Percentiles rank a stretch among this genome's conserved stretches.
Evolutionary conservation across 2,329 filamentous ascomycete genomes (phyloP).

Genomic region (Nemania serpens): DNA sequence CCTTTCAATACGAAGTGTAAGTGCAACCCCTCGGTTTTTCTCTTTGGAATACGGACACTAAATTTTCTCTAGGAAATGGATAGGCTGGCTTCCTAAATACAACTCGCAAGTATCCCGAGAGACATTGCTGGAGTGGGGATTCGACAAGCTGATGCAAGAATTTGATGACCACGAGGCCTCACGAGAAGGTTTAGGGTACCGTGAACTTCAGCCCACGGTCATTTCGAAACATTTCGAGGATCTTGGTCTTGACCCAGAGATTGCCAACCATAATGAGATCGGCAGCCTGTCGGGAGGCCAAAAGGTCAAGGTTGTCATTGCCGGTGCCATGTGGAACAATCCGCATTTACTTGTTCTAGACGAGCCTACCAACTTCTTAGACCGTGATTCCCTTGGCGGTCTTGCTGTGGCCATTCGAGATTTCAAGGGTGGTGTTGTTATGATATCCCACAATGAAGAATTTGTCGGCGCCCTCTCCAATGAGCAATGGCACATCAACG

Average conservation of each 20-base stretch:
- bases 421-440: constrained; percentile 97
- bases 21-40: constrained; percentile 36
- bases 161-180: constrained; percentile 99
- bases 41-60: constrained; percentile 35
- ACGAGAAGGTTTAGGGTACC: constrained; percentile 97
- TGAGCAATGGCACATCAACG: constrained; percentile 94
- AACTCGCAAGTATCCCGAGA: constrained; percentile 94
- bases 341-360: constrained; percentile 96
- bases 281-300: constrained; percentile 94
- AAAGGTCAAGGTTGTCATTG: constrained; percentile 98
- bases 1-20: constrained; percentile 95
- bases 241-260: constrained; percentile 92
- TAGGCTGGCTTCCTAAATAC: constrained; percentile 83
- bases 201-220: constrained; percentile 86
- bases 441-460: constrained; percentile 99
- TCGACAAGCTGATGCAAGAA: constrained; percentile 92
- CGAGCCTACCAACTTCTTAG: constrained; percentile 99
- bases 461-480: constrained; percentile 95
- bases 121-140: constrained; percentile 83
- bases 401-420: constrained; percentile 97
- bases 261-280: constrained; percentile 98
- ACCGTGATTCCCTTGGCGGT: constrained; percentile 94
- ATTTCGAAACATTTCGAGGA: constrained; percentile 99
- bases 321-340: constrained; percentile 98
- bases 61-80: constrained; percentile 73